Conservation (phyloP, 2,329 filamentous ascomycete species). For the Cryoendolithus antarcticus region DNA sequence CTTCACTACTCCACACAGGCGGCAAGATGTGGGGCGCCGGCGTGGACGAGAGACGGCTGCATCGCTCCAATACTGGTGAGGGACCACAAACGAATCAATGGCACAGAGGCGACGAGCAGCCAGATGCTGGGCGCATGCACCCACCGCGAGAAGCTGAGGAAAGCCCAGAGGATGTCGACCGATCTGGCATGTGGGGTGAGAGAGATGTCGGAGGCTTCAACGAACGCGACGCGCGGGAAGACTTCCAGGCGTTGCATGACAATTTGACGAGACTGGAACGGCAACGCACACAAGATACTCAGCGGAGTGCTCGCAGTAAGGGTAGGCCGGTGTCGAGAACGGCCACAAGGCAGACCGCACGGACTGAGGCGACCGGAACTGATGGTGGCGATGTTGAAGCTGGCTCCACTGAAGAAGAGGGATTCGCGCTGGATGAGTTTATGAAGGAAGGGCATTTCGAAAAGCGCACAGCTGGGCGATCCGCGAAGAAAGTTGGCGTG, state of each 20-base stretch:
- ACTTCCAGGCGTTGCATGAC: constrained; percentile 44
- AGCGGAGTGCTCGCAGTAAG: constrained; percentile 7
- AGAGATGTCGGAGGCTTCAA: constrained; percentile 43
- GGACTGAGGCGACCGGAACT: constrained; percentile 5
- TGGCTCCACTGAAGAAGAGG: constrained; percentile 41
- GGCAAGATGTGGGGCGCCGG: constrained; percentile 16
- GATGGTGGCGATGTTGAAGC: constrained; percentile 28
- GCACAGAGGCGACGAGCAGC: constrained; percentile 12
- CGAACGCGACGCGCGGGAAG: constrained; percentile 43
- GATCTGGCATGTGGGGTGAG: constrained; percentile 50
- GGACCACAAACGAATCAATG: constrained; percentile 12
- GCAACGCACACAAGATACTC: constrained; percentile 23
- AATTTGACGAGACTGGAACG: constrained; percentile 44
- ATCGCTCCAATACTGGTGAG: constrained; percentile 10
- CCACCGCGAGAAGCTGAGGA: constrained; percentile 16
- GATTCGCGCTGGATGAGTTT: constrained; percentile 58
- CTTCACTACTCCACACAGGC: too few species aligned
- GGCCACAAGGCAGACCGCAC: constrained; percentile 15
- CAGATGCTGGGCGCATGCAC: constrained; percentile 11
- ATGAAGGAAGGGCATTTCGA: constrained; percentile 65
- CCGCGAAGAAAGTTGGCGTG: constrained; percentile 66
- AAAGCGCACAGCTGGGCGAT: constrained; percentile 53
- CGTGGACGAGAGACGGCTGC: constrained; percentile 16
- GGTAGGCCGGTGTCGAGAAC: constrained; percentile 4
- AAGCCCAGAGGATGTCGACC: constrained; percentile 20